Evolutionary conservation across 768 basidiomycete species (phyloP), one percentile per base, ranked within the genome.

Genomic region (Kockovaella imperatae): DNA sequence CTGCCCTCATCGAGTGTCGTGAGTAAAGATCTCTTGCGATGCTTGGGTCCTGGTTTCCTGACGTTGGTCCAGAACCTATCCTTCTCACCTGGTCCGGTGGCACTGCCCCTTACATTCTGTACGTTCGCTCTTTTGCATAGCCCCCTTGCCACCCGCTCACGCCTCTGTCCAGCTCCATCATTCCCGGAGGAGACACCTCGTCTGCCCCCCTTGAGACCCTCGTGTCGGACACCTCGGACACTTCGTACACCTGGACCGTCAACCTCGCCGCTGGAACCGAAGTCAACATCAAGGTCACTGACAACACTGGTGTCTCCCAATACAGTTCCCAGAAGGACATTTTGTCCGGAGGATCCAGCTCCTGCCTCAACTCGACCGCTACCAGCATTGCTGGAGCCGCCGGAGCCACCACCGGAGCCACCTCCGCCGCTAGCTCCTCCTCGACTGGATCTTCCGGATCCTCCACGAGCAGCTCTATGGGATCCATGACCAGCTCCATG

Each of bases 231-330:
- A 18, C 58, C 35, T 29, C 52, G 23, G 14, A 53, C 4, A 50
- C 49, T 40, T 56, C 65, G 20, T 49, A 49, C 52, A 62, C 60
- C 35, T 68, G 67, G 67, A 66, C 42, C 35, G 64, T 66, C 45
- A 64, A 68, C 55, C 56, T 68, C 45, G 49, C 59, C 32, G 34
- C 57, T n/a, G 62, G 74, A n/a, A 77, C 76, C 3, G 64, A 56
- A 32, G 66, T 87, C 47, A 81, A 78, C 43, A 64, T 87, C 24
- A 75, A 72, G 11, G 51, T 89, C 53, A 78, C 77, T 63, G 87
- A 90, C 60, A 67, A 48, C 47, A 78, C 72, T 26, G 87, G 87
- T 52, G 39, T 47, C 43, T 56, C 56, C 42, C 45, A 45, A 38
- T 70, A 70, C 61, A 61, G 62, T 17, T 62, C 57, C 20, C 53